Percentiles rank a stretch among this genome's conserved stretches.
Conservation (phyloP, 192 early-diverging fungal species). For the Mortierella antarctica region DNA sequence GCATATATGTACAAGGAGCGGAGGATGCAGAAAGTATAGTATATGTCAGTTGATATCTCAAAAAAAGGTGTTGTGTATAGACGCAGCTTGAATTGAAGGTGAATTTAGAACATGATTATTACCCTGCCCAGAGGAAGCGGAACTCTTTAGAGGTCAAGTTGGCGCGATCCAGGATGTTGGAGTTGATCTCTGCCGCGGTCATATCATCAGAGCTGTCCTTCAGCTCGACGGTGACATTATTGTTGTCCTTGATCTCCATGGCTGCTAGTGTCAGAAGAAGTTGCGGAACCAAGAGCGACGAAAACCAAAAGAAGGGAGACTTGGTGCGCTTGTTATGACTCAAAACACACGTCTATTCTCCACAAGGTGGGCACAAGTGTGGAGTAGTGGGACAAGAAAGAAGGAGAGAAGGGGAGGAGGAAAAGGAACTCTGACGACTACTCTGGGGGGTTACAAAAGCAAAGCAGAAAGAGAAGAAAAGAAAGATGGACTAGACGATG, state of each 20-base stretch:
- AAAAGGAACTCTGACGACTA: neutral
- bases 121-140: conserved; percentile 22
- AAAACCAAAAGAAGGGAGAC: neutral
- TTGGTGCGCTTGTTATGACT: no score
- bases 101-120: conserved; percentile 4
- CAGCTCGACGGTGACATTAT: no score
- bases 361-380: no score
- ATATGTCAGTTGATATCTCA: no score
- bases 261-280: neutral
- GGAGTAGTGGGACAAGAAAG: neutral
- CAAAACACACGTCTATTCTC: no score
- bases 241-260: no score
- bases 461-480: neutral
- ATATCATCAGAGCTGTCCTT: no score
- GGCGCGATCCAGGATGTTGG: conserved; percentile 26
- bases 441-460: no score
- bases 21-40: no score
- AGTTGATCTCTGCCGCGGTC: no score
- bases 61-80: no score
- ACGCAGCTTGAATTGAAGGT: neutral
- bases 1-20: neutral
- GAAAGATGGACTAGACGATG: no score
- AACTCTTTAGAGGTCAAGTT: conserved; percentile 27
- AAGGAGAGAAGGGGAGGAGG: neutral
- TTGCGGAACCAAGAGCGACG: neutral